phyloP scores from a whole-genome alignment of 192 early-diverging fungal genomes.

The Rhizophagus prolifer region DNA sequence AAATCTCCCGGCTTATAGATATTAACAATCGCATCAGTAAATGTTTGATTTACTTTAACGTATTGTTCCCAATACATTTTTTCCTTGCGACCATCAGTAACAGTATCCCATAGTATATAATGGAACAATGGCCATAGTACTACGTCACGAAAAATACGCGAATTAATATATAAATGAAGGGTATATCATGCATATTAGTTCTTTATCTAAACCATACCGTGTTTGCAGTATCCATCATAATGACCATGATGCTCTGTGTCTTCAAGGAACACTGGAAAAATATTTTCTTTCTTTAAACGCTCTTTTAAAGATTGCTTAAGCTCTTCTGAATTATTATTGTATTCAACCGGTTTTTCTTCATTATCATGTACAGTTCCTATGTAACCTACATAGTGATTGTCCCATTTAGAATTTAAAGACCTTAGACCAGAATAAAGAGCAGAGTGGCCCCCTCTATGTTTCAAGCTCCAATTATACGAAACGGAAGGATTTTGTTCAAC shows the following conservation, averaged over 20 bases:
- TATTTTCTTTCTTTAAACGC: constrained; percentile 54
- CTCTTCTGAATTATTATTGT: constrained; percentile 40
- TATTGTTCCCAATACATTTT: constrained; percentile 77
- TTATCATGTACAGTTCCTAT: constrained; percentile 61
- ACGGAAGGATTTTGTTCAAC: neutral
- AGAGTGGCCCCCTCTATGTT: constrained; percentile 74
- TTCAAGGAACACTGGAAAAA: constrained; percentile 80
- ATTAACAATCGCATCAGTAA: constrained; percentile 69
- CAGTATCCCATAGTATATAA: constrained; percentile 86
- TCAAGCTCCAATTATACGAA: constrained; percentile 48
- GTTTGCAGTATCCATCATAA: constrained; percentile 98
- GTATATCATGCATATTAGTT: neutral
- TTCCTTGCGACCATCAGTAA: constrained; percentile 66
- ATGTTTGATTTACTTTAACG: constrained; percentile 73
- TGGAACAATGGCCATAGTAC: constrained; percentile 97
- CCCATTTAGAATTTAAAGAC: constrained; percentile 57
- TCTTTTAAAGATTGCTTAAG: constrained; percentile 54
- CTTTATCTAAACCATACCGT: constrained; percentile 47
- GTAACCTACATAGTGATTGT: constrained; percentile 77
- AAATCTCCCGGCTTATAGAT: constrained; percentile 78
- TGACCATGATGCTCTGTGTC: constrained; percentile 71
- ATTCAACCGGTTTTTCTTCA: constrained; percentile 41
- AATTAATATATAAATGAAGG: neutral
- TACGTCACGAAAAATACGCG: constrained; percentile 28
- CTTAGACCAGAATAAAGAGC: constrained; percentile 86